These are phyloP conservation scores for Candida berthetii DNA, from an alignment of 805 yeast species.

Conservation along the genomic window DNA sequence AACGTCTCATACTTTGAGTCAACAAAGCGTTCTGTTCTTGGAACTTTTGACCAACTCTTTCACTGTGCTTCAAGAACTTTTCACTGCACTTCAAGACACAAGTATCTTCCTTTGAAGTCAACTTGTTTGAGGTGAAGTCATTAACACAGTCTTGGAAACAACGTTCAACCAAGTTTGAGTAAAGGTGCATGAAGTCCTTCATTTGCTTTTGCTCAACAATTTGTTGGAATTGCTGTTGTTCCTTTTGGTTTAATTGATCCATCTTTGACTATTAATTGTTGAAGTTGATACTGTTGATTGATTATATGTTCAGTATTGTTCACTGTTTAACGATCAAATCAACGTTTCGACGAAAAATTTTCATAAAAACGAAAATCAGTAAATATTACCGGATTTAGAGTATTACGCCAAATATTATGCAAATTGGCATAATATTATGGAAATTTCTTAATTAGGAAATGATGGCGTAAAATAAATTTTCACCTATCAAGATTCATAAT, in stretches of 20 bases:
- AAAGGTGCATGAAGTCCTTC: slow-evolving; percentile 97
- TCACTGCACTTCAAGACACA: slow-evolving; percentile 93
- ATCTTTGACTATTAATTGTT: slow-evolving; percentile 39
- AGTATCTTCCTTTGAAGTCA: slow-evolving; percentile 76
- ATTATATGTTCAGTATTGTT: background rate
- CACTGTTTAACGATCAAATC: no score
- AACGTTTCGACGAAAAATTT: background rate
- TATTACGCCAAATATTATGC: no score
- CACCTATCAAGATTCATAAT: no score
- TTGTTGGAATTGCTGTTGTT: slow-evolving; percentile 95
- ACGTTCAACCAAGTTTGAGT: slow-evolving; percentile 92
- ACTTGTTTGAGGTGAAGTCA: slow-evolving; percentile 90
- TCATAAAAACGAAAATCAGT: background rate
- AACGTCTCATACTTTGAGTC: slow-evolving; percentile 59
- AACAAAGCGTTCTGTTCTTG: slow-evolving; percentile 90
- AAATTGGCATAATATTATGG: no score
- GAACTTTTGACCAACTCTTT: slow-evolving; percentile 97
- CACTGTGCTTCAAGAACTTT: slow-evolving; percentile 96
- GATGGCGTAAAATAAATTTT: no score
- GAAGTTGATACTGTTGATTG: no score
- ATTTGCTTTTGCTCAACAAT: slow-evolving; percentile 95
- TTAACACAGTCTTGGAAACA: slow-evolving; percentile 98
- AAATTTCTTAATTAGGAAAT: no score
- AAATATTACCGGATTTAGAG: background rate
- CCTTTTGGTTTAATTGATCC: slow-evolving; percentile 94